Percentiles rank a stretch among this genome's conserved stretches.
Evolutionary conservation across 2,329 filamentous ascomycete genomes (phyloP).

Genomic region (Sclerotiophoma versabilis): DNA sequence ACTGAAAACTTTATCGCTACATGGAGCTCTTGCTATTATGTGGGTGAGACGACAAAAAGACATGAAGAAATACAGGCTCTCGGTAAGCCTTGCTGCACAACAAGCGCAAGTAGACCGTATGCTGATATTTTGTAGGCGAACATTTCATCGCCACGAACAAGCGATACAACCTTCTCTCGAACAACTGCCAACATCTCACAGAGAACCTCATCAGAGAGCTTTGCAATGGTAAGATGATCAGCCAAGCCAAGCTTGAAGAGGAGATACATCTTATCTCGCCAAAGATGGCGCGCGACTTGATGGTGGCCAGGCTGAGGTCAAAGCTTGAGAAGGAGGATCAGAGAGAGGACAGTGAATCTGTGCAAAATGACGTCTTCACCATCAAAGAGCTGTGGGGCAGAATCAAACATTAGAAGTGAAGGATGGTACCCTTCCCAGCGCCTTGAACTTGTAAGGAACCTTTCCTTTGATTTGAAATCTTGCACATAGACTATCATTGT

Average conservation of each 20-base stretch:
- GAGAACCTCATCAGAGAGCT: constrained; percentile 15
- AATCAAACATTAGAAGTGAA: constrained; percentile 10
- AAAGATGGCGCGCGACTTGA: constrained; percentile 19
- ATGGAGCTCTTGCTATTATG: constrained; percentile 22
- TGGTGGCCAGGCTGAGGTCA: constrained; percentile 12
- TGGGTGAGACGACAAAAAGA: constrained; percentile 16
- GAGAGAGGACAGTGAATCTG: constrained; percentile 18
- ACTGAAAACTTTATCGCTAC: constrained; percentile 8
- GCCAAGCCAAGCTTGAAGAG: constrained; percentile 18
- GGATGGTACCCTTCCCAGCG: not conserved
- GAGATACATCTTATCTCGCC: constrained; percentile 18
- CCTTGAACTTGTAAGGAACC: too few relatives aligned
- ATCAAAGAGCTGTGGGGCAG: constrained; percentile 19
- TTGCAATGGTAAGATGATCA: constrained; percentile 19
- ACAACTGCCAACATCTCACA: constrained; percentile 20
- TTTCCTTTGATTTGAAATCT: too few relatives aligned
- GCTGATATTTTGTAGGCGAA: constrained; percentile 8
- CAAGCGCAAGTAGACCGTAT: too few relatives aligned
- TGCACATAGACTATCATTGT: too few relatives aligned
- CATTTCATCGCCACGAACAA: constrained; percentile 16
- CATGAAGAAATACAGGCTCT: constrained; percentile 15
- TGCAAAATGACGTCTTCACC: constrained; percentile 15
- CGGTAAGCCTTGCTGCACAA: not conserved
- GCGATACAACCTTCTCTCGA: constrained; percentile 15
- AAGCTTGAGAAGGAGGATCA: constrained; percentile 18